These are phyloP conservation scores for Tetracladium setigerum DNA, from an alignment of 495 filamentous ascomycete species.

Conservation along the genomic window DNA sequence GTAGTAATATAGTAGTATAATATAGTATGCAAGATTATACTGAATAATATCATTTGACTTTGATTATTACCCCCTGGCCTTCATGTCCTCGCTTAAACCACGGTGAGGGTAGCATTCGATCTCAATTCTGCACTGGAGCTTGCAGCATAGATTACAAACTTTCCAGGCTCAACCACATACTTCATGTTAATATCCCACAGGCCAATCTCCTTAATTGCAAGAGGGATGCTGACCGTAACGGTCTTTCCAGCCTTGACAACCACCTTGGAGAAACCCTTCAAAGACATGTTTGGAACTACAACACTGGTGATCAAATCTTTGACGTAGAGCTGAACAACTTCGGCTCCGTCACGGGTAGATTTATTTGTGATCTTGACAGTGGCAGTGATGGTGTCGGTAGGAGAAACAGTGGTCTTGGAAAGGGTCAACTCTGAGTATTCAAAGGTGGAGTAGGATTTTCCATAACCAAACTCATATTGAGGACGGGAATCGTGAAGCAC, in stretches of 20 bases:
- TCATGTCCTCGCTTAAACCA: conserved; percentile 14
- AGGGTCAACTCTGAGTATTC: conserved; percentile 41
- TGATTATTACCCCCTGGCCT: no score
- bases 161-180: conserved; percentile 63
- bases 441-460: conserved; percentile 59
- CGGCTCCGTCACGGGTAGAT: conserved; percentile 46
- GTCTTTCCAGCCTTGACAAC: conserved; percentile 50
- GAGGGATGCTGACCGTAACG: conserved; percentile 44
- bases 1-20: no score
- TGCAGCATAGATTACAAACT: conserved; percentile 52
- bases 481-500: conserved; percentile 50
- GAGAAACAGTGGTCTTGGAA: conserved; percentile 34
- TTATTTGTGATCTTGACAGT: conserved; percentile 52
- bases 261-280: conserved; percentile 67
- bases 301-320: conserved; percentile 52
- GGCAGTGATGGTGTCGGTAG: conserved; percentile 36
- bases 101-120: conserved; percentile 46
- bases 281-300: conserved; percentile 54
- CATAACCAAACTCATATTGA: conserved; percentile 62
- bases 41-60: no score
- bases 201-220: conserved; percentile 44
- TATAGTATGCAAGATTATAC: no score
- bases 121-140: conserved; percentile 48
- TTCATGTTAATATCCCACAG: conserved; percentile 55
- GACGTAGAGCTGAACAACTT: conserved; percentile 66